Evolutionary conservation across 306 rosid genomes (phyloP), one percentile per base, ranked within the genome.

Genomic region (Senna tora): DNA sequence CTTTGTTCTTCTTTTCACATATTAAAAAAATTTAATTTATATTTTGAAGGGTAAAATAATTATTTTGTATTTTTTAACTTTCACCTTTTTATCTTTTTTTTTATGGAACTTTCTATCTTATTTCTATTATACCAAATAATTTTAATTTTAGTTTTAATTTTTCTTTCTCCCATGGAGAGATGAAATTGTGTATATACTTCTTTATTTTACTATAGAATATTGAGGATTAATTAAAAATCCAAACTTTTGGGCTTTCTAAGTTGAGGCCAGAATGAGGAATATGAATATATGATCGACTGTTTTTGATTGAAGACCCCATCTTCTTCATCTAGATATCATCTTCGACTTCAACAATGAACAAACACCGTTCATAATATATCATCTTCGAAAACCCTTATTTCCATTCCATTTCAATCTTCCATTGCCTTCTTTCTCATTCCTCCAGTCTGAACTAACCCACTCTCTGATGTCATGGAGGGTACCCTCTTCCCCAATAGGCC

Each of bases 401-500:
- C 8, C 22, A 22, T 66, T 62, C 72, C 22, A 53, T 71, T 32
- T 61, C 71, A 15, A 46, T 52, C 65, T 46, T 19, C 53, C 65
- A 59, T 17, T n/a, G 34, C 67, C n/a, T n/a, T 6, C 53, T 46
- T 28, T 39, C 22, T 67, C 49, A 47, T 42, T 66, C 78, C 33
- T 66, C 78, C 33, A 74, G 16, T 38, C 59, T 33, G 15, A 68
- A 61, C 17, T 45, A 15, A 17, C 36, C 58, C n/a, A n/a, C 59
- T 38, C 36, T 60, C 74, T n/a, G 13, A 54, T 14, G 36, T 58
- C 63, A 94, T 94, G 98, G 98, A 91, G 70, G 96, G 96, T 21
- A 76, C 90, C 2, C 71, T 87, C 67, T 87, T 94, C 73, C 92
- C 96, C 21, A 79, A 75, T 45, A 79, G 86, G 49, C 97, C 97